phyloP scores from a whole-genome alignment of 371 early-diverging fungal genomes.

The Mortierella sp. region DNA sequence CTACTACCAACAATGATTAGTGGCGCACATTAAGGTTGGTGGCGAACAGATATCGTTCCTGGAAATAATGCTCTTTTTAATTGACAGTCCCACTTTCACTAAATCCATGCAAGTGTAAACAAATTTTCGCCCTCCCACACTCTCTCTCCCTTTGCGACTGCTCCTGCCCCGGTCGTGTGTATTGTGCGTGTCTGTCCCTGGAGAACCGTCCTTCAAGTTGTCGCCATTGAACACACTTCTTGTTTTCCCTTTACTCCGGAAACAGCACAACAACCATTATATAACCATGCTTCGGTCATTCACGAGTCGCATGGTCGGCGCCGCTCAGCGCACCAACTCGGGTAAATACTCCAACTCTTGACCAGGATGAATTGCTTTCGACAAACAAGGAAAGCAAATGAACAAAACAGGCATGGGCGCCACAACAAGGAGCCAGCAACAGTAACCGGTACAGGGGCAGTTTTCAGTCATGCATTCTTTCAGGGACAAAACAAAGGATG shows the following conservation, averaged over 20 bases:
- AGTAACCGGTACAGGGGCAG: neutral
- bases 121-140: neutral
- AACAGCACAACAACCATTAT: constrained; percentile 7
- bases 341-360: constrained; percentile 24
- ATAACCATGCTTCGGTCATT: constrained; percentile 46
- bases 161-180: constrained; percentile 1
- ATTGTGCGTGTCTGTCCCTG: neutral
- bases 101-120: constrained; percentile 8
- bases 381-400: neutral
- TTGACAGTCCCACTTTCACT: neutral
- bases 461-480: neutral
- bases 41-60: neutral
- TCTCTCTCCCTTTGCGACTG: neutral
- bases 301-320: constrained; percentile 36
- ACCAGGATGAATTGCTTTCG: neutral
- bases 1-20: too few species aligned
- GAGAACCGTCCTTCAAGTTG: neutral
- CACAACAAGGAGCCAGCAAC: neutral
- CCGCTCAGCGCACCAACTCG: constrained; percentile 25
- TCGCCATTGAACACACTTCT: neutral
- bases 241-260: constrained; percentile 3
- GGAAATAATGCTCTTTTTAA: neutral
- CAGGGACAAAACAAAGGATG: neutral
- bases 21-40: neutral
- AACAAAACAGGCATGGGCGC: neutral